phyloP scores from a whole-genome alignment of 225 moss, liverwort and hornwort genomes.

The Ulota crispa region DNA sequence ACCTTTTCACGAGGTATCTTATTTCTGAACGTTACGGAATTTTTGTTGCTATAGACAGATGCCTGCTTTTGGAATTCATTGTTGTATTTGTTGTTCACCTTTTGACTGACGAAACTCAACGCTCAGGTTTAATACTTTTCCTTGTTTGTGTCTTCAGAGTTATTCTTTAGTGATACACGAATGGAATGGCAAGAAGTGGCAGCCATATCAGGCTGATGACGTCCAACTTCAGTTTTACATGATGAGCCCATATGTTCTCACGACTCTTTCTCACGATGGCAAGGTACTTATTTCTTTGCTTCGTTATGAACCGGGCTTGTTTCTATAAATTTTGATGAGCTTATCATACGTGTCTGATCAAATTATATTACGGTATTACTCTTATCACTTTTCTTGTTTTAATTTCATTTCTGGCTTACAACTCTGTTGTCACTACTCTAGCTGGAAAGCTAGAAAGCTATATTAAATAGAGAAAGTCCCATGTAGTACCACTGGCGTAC shows the following conservation, averaged over 20 bases:
- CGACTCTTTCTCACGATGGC: slow-evolving; percentile 73
- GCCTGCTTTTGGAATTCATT: background rate
- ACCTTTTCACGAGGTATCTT: background rate
- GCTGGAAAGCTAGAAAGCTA: slow-evolving; percentile 1
- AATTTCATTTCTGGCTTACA: background rate
- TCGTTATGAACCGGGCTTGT: background rate
- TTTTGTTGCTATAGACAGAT: background rate
- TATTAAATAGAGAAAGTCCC: background rate
- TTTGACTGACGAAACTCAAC: background rate
- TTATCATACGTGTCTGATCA: background rate
- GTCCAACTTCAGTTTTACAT: slow-evolving; percentile 99
- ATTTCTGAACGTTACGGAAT: background rate
- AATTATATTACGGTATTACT: background rate
- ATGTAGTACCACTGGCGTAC: background rate
- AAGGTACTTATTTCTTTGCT: slow-evolving; percentile 48
- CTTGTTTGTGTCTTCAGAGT: slow-evolving; percentile 42
- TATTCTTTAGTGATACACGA: slow-evolving; percentile 82
- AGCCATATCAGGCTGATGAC: slow-evolving; percentile 91
- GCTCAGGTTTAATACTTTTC: background rate
- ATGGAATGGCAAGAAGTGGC: slow-evolving; percentile 94
- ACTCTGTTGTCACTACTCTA: background rate
- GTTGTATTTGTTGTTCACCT: background rate
- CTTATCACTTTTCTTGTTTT: background rate
- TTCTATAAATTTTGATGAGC: background rate
- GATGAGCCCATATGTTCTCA: slow-evolving; percentile 98